Percentiles rank a stretch among this genome's conserved stretches.
Conservation (phyloP, 2,329 filamentous ascomycete species). For the Didymella segeticola region DNA sequence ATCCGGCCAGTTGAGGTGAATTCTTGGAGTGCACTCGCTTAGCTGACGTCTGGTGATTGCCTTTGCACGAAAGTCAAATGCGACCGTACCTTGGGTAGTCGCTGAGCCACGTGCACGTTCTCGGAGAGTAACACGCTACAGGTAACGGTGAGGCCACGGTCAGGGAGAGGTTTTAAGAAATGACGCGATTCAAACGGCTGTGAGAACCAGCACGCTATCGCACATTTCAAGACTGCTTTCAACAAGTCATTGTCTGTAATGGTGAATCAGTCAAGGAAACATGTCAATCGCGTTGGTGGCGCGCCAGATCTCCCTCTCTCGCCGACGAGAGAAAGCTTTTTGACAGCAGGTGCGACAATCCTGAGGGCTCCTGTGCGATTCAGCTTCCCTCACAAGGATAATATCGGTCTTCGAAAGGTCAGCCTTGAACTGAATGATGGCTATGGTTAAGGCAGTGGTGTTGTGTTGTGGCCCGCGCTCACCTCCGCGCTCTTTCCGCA, state of each 20-base stretch:
- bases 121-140: too few relatives aligned
- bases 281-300: slow-evolving; percentile 1
- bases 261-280: not conserved
- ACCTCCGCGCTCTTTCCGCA: slow-evolving; percentile 31
- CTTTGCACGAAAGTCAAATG: not conserved
- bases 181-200: not conserved
- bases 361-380: too few relatives aligned
- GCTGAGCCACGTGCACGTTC: not conserved
- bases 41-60: not conserved
- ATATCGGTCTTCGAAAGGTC: too few relatives aligned
- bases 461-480: slow-evolving; percentile 24
- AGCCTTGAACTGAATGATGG: not conserved
- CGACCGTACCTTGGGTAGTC: not conserved
- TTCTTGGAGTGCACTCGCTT: not conserved
- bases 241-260: not conserved
- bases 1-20: not conserved
- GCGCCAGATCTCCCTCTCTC: slow-evolving; percentile 4
- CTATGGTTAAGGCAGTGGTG: not conserved
- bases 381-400: too few relatives aligned
- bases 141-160: too few relatives aligned
- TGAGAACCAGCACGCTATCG: not conserved
- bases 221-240: not conserved
- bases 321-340: not conserved
- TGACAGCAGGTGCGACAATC: not conserved
- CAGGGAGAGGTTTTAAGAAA: not conserved